These are phyloP conservation scores for Suillus americanus DNA, from an alignment of 768 basidiomycete species.

Conservation along the genomic window DNA sequence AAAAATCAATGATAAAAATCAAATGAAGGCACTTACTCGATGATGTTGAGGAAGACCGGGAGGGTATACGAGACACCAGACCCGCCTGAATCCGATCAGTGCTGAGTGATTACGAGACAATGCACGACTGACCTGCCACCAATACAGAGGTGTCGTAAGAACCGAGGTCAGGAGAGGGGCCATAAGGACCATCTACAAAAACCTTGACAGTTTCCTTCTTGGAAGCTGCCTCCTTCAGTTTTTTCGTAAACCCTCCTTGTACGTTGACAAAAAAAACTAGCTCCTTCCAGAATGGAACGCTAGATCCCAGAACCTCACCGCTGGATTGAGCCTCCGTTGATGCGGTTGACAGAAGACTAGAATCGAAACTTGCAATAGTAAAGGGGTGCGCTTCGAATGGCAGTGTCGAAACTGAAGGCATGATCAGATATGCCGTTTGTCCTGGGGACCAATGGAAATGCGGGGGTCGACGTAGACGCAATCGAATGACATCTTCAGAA, in stretches of 20 bases:
- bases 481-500: constrained; percentile 45
- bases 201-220: constrained; percentile 38
- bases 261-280: constrained; percentile 61
- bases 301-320: not conserved
- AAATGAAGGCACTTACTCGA: constrained; percentile 35
- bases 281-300: constrained; percentile 32
- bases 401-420: constrained; percentile 44
- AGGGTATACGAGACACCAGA: constrained; percentile 50
- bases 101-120: not conserved
- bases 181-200: constrained; percentile 63
- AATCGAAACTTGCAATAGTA: constrained; percentile 51
- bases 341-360: constrained; percentile 13
- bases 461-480: constrained; percentile 43
- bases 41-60: constrained; percentile 42
- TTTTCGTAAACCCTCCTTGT: constrained; percentile 57
- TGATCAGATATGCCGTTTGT: constrained; percentile 51
- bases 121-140: constrained; percentile 41
- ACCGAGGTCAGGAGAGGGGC: constrained; percentile 39
- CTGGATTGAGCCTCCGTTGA: not conserved
- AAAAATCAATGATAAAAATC: not conserved
- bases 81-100: constrained; percentile 36
- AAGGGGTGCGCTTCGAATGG: constrained; percentile 62
- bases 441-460: constrained; percentile 55
- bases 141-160: constrained; percentile 48
- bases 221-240: constrained; percentile 36